Evolutionary conservation across 2,329 filamentous ascomycete genomes (phyloP), one percentile per base, ranked within the genome.

Genomic region (Aspergillus luchuensis): DNA sequence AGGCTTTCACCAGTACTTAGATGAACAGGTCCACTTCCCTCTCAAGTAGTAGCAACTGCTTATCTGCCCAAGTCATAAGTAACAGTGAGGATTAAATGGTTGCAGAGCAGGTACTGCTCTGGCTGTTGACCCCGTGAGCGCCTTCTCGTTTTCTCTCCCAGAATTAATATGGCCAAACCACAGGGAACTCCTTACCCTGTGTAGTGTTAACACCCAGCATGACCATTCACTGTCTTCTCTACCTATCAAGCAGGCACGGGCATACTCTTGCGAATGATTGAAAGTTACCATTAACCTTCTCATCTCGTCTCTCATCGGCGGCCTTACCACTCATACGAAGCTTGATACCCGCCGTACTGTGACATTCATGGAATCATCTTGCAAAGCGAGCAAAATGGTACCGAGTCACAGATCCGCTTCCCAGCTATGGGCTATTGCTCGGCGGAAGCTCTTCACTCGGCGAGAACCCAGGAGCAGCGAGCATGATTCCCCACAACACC

Each of bases 361-460:
- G 10, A 30, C 28, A 33, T 8, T 21, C 25, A 36, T 36, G 39
- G 7, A 28, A 36, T 15, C 39, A 21, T 15, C 10, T 33, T 17
- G 39, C 10, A 33, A 19, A 36, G 41, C 11, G 11, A 23, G 30
- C 39, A 62, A 17, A 10, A 66, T 65, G 58, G 49, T 52, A 21
- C 36, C 50, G 11, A 30, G n/a, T 23, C 59, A 64, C 51, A 58
- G 59, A 30, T 69, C 62, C 8, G 25, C 54, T 23, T 65, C 67
- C 17, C 56, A 59, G 23, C 45, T 68, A 38, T 67, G 64, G 67
- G 63, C 63, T 11, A 21, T 59, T 13, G 57, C 63, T 25, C 33
- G 62, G 23, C 59, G 58, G 38, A 66, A 66, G 54, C 36, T 69
- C 19, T 64, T 69, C 45, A 60, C 59, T 45, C 63, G 57, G 43